Conservation (phyloP, 2,329 filamentous ascomycete genomes). For the Xenoacremonium recifei region DNA sequence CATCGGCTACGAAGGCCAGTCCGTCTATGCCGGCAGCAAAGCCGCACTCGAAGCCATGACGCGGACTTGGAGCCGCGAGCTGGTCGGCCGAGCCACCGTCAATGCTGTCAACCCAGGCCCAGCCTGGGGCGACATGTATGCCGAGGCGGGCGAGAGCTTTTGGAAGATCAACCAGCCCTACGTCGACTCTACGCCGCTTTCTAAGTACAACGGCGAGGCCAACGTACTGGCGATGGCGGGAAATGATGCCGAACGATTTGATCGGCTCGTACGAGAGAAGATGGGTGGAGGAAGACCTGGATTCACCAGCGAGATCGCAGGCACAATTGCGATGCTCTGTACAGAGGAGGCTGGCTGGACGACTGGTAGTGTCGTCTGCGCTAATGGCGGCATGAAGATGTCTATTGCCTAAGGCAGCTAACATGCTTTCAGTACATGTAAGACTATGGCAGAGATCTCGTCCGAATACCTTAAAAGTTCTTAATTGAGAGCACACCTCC, state of each 20-base stretch:
- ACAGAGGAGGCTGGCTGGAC: conserved; percentile 65
- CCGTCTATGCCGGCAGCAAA: conserved; percentile 58
- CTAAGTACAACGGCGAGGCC: conserved; percentile 32
- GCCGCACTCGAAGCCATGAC: conserved; percentile 60
- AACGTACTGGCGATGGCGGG: conserved; percentile 29
- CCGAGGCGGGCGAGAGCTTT: conserved; percentile 30
- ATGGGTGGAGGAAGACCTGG: conserved; percentile 35
- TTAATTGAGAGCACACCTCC: too few species aligned
- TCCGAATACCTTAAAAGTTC: too few species aligned
- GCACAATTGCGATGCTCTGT: conserved; percentile 69
- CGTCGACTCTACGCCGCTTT: conserved; percentile 34
- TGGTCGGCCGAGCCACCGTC: conserved; percentile 51
- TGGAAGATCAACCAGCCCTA: conserved; percentile 39
- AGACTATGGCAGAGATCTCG: neutral
- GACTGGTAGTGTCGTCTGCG: conserved; percentile 70
- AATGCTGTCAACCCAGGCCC: conserved; percentile 59
- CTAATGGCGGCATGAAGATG: conserved; percentile 57
- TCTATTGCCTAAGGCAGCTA: too few species aligned
- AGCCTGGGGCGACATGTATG: conserved; percentile 54
- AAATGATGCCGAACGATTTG: conserved; percentile 31
- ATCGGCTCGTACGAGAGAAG: conserved; percentile 29
- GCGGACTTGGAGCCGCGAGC: conserved; percentile 57
- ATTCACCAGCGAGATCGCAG: conserved; percentile 58
- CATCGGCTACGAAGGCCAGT: conserved; percentile 53
- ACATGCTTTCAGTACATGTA: too few species aligned